Evolutionary conservation across 208 protist species (phyloP), one percentile per base, ranked within the genome.

Genomic region (Acanthamoeba royreba): DNA sequence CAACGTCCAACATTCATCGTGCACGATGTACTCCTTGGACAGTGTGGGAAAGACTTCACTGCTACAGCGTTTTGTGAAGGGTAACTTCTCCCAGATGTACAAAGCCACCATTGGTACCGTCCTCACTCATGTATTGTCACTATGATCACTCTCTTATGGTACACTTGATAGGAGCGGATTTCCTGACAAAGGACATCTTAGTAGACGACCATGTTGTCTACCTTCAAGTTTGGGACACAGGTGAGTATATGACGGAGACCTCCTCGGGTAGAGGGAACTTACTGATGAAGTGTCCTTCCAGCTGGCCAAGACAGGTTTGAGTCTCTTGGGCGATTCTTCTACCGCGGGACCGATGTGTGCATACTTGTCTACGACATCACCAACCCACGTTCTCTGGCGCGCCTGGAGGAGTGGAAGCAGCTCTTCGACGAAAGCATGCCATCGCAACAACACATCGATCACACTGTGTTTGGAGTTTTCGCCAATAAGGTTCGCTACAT

Each of bases 381-480:
- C 72, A 83, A 83, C 72, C 38, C 42, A 0, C 9, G n/a, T 4
- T 53, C 42, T 42, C n/a, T 83, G 1, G 72, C 43, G 72, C 42
- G 42, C 17, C 4, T 83, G 38, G 43, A 1, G 2, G 4, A 83
- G 2, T 83, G 72, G 72, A 69, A 69, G 58, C 58, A 25, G 15
- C 2, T 69, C 58, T 69, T 42, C 58, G 58, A 69, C 9, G 58
- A 69, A 25, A 69, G n/a, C 28, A n/a, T 38, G n/a, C 5, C 58
- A 1, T 66, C 85, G 9, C 53, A 19, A 25, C 25, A 28, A 1
- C 3, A 5, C 28, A 11, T 69, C 9, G 90, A 96, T 15, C 74
- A 46, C 33, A 96, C 96, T 53, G 93, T 95, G 22, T 97, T 97
- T 49, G 28, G 95, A 52, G 33, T 97, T 58, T 35, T 97, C 47